Evolutionary conservation across 805 yeast species (phyloP).

Genomic region (Teunomyces panamensis): DNA sequence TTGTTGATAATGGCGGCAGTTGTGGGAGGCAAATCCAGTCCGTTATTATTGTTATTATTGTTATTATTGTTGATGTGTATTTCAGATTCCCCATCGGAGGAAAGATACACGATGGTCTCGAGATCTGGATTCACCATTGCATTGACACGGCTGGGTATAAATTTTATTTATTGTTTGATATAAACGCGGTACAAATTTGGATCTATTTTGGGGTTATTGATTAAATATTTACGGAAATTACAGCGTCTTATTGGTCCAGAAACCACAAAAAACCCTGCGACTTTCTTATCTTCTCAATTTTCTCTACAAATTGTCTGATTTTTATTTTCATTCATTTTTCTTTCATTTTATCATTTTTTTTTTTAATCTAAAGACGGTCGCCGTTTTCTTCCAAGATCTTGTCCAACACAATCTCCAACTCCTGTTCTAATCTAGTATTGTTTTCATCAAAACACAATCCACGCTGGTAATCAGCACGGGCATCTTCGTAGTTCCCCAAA

Average conservation of each 20-base stretch:
- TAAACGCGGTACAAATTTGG: too few relatives aligned
- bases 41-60: too few relatives aligned
- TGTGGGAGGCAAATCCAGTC: not conserved
- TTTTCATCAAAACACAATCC: constrained; percentile 63
- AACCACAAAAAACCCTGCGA: too few relatives aligned
- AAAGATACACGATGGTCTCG: constrained; percentile 7
- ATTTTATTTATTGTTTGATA: too few relatives aligned
- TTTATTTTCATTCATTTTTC: too few relatives aligned
- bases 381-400: constrained; percentile 59
- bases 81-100: constrained; percentile 9
- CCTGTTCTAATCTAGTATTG: constrained; percentile 48
- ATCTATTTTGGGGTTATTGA: too few relatives aligned
- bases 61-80: not conserved
- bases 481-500: constrained; percentile 59
- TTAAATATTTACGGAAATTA: not conserved
- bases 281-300: too few relatives aligned
- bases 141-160: not conserved
- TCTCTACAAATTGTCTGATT: too few relatives aligned
- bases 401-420: constrained; percentile 45
- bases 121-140: not conserved
- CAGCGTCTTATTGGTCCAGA: not conserved
- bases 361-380: constrained; percentile 27
- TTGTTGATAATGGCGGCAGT: not conserved
- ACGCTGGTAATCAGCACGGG: constrained; percentile 67
- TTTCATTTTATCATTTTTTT: not conserved